Evolutionary conservation across 768 basidiomycete species (phyloP).

Genomic region (Trametes punicea): DNA sequence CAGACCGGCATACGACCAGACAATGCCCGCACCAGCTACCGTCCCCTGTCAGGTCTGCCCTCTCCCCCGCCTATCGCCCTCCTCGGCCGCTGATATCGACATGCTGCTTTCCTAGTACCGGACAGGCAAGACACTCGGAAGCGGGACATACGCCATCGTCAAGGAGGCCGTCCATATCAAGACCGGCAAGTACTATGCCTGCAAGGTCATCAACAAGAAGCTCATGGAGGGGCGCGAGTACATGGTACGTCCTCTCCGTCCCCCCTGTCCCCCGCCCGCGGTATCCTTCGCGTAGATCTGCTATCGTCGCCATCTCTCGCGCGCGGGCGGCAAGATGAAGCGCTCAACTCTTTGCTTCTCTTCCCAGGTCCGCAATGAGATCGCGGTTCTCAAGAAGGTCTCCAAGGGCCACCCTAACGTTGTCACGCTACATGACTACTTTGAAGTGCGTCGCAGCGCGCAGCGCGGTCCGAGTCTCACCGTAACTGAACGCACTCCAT

Average conservation of each 20-base stretch:
- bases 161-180: slow-evolving; percentile 95
- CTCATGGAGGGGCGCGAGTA: slow-evolving; percentile 97
- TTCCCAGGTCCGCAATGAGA: slow-evolving; percentile 90
- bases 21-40: slow-evolving; percentile 31
- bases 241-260: slow-evolving; percentile 61
- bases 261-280: neutral
- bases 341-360: neutral
- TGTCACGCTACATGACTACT: slow-evolving; percentile 94
- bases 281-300: neutral
- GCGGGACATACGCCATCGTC: slow-evolving; percentile 93
- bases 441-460: slow-evolving; percentile 57
- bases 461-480: neutral
- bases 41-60: slow-evolving; percentile 45
- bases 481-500: neutral
- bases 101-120: slow-evolving; percentile 55
- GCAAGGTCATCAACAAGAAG: slow-evolving; percentile 99
- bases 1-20: neutral
- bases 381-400: slow-evolving; percentile 88
- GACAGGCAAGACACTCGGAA: slow-evolving; percentile 84
- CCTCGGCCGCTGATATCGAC: slow-evolving; percentile 12
- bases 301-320: slow-evolving; percentile 8
- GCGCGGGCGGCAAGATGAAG: neutral
- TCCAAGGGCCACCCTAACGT: slow-evolving; percentile 89
- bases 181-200: slow-evolving; percentile 92
- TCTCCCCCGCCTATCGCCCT: neutral